Percentiles rank a stretch among this genome's conserved stretches.
Conservation (phyloP, 306 rosid species). For the Trifolium dubium region DNA sequence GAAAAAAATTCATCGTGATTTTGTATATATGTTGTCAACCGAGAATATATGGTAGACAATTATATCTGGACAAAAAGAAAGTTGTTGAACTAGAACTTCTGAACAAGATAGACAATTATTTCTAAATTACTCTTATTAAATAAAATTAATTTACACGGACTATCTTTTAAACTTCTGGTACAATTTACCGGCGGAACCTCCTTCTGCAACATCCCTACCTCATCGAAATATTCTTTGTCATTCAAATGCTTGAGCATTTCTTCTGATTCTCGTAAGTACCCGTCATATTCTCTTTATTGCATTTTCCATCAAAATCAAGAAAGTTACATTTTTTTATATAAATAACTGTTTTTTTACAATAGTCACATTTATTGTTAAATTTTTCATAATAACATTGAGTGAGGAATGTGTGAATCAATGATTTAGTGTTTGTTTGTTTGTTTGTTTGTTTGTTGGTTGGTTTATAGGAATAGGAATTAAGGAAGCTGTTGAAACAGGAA, state of each 20-base stretch:
- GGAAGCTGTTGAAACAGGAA: slow-evolving; percentile 82
- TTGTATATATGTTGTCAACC: too few species aligned
- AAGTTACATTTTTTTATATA: slow-evolving; percentile 5
- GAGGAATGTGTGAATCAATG: neutral
- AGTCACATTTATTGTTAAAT: too few species aligned
- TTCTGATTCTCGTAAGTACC: slow-evolving; percentile 53
- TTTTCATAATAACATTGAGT: neutral
- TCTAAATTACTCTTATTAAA: too few species aligned
- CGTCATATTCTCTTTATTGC: neutral
- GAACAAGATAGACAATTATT: too few species aligned
- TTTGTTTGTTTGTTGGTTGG: too few species aligned
- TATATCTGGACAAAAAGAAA: too few species aligned
- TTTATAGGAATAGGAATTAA: slow-evolving; percentile 53
- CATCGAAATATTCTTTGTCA: neutral
- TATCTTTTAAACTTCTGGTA: too few species aligned
- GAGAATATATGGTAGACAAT: too few species aligned
- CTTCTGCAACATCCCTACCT: neutral
- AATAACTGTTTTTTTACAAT: too few species aligned
- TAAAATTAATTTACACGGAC: too few species aligned
- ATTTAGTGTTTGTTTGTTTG: neutral
- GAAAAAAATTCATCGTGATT: too few species aligned
- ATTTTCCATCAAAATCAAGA: neutral
- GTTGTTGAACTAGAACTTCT: too few species aligned
- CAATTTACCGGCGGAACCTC: neutral
- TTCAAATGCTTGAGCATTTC: slow-evolving; percentile 73